Evolutionary conservation across 2,329 filamentous ascomycete genomes (phyloP), one percentile per base, ranked within the genome.

Genomic region (Nemania abortiva): DNA sequence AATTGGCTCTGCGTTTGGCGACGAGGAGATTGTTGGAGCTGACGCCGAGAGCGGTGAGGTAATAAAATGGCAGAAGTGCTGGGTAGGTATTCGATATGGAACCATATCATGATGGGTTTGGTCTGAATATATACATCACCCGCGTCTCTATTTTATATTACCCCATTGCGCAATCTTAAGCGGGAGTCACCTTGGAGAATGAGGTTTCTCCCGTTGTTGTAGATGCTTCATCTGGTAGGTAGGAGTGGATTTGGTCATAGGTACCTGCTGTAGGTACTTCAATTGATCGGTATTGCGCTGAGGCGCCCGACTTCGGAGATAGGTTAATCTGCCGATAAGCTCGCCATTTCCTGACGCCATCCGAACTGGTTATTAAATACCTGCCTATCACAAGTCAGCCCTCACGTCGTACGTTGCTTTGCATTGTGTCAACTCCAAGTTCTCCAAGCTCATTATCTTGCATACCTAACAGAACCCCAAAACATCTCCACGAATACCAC

Each of bases 241-340:
- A 65, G 20, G 61, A 45, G 49, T 56, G 66, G 55, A 65, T n/a
- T 64, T 56, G 37, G 15, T 18, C 2, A 47, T 47, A 15, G 20
- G 45, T 20, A 27, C 58, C n/a, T n/a, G 24, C 24, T 27, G 5
- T 27, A 27, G 24, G 24, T 27, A 27, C 24, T 27, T 27, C 24
- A 27, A 27, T 27, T 27, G 24, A 27, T 27, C 24, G 24, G 24
- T 27, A 34, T 42, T 31, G 29, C 24, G 47, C 53, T 50, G 57
- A 53, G 34, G 29, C 6, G 57, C 37, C 66, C 66, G 66, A 65
- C 54, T 34, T 69, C 66, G 66, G 66, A 66, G 66, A 65, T 54
- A 69, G 55, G 47, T 47, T 2, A 20, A 20, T 42, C 24, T 20
- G 34, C 45, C 62, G 61, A 56, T 65, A 68, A 61, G 50, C 55